These are phyloP conservation scores for Coffea humblotiana DNA, from an alignment of 305 asterid genomes.

Conservation along the genomic window DNA sequence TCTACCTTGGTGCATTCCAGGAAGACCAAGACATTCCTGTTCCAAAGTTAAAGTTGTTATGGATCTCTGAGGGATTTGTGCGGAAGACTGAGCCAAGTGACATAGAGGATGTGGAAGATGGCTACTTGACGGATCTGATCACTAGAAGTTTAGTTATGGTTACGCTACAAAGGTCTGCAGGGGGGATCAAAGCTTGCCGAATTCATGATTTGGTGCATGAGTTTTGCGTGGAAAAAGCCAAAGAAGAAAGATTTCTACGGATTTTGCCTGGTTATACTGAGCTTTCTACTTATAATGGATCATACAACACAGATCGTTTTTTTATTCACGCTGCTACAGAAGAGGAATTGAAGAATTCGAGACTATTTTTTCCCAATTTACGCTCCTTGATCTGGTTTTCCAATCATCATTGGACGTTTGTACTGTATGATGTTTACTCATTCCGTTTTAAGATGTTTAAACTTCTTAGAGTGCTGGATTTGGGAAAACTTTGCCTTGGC, in stretches of 20 bases:
- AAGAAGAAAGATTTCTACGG: not conserved
- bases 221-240: not conserved
- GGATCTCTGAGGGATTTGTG: conserved; percentile 35
- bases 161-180: not conserved
- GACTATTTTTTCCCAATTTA: too few relatives aligned
- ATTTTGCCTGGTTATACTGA: not conserved
- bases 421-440: too few relatives aligned
- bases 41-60: conserved; percentile 11
- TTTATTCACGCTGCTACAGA: too few relatives aligned
- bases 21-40: conserved; percentile 18
- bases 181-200: not conserved
- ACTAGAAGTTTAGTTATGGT: too few relatives aligned
- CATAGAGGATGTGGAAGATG: conserved; percentile 19
- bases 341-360: too few relatives aligned
- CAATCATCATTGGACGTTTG: too few relatives aligned
- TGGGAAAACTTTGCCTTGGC: not conserved
- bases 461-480: not conserved
- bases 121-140: conserved; percentile 17
- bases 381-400: too few relatives aligned
- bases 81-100: conserved; percentile 7
- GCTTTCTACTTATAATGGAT: not conserved
- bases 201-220: too few relatives aligned
- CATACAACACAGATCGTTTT: too few relatives aligned
- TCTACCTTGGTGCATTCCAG: too few relatives aligned
- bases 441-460: not conserved